Evolutionary conservation across 208 protist genomes (phyloP).

Genomic region (Leishmania mexicana): DNA sequence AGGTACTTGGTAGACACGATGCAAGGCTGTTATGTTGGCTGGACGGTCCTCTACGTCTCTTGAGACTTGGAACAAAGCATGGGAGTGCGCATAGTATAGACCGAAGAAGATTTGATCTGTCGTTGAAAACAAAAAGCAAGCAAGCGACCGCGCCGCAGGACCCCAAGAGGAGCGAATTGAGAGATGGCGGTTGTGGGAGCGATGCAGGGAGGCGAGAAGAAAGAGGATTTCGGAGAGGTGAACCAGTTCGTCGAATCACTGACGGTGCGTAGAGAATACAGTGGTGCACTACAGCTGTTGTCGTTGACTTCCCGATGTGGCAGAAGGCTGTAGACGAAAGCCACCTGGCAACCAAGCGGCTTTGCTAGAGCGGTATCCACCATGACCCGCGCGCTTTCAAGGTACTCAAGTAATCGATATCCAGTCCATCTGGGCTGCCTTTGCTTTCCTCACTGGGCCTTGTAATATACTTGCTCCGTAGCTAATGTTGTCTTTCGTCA

Average conservation of each 20-base stretch:
- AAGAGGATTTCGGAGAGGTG: not conserved
- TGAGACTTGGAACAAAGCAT: not conserved
- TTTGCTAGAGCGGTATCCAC: not conserved
- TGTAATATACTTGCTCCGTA: not conserved
- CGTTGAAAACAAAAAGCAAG: not conserved
- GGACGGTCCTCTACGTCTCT: not conserved
- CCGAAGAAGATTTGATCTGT: not conserved
- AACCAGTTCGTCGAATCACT: not conserved
- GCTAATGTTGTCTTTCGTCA: not conserved
- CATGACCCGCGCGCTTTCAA: not conserved
- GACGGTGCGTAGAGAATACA: not conserved
- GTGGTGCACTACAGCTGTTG: not conserved
- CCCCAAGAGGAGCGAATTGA: not conserved
- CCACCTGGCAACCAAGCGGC: no score
- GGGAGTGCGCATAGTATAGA: not conserved
- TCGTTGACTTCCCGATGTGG: constrained; percentile 6
- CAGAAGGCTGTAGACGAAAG: not conserved
- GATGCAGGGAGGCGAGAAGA: not conserved
- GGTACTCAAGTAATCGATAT: no score
- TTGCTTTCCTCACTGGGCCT: not conserved
- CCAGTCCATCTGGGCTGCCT: not conserved
- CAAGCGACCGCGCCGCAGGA: not conserved
- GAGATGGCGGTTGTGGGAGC: not conserved
- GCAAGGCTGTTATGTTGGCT: not conserved
- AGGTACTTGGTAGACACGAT: constrained; percentile 40